phyloP scores from a whole-genome alignment of 495 filamentous ascomycete genomes.

The Aspergillus haitiensis region DNA sequence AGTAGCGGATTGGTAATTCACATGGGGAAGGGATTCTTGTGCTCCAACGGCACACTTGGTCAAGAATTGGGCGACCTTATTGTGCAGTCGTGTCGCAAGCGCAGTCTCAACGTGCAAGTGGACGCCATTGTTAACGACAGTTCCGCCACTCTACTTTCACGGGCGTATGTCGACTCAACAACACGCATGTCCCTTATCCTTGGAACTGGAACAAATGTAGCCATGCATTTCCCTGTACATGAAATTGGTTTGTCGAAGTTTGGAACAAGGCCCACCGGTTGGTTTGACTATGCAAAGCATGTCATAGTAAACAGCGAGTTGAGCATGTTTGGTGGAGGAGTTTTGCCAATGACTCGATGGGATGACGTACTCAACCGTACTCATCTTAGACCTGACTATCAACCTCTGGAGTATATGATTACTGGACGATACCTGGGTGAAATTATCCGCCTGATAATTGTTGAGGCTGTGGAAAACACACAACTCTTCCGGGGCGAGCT shows the following conservation, averaged over 20 bases:
- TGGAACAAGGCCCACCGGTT: slow-evolving; percentile 38
- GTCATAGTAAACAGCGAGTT: slow-evolving; percentile 88
- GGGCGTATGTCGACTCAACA: slow-evolving; percentile 65
- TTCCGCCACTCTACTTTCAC: slow-evolving; percentile 76
- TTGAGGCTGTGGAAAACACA: slow-evolving; percentile 61
- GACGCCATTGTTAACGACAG: slow-evolving; percentile 84
- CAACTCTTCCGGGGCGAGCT: slow-evolving; percentile 54
- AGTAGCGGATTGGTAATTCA: slow-evolving; percentile 56
- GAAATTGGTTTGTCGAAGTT: slow-evolving; percentile 67
- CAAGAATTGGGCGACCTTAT: slow-evolving; percentile 61
- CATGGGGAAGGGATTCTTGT: slow-evolving; percentile 70
- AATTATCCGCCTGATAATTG: slow-evolving; percentile 71
- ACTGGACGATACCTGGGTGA: slow-evolving; percentile 84
- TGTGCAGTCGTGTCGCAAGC: slow-evolving; percentile 54
- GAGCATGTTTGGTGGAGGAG: slow-evolving; percentile 75
- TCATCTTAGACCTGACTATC: slow-evolving; percentile 76
- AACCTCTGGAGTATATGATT: slow-evolving; percentile 90
- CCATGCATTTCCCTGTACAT: slow-evolving; percentile 64
- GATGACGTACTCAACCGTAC: slow-evolving; percentile 67
- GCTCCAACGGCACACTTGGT: slow-evolving; percentile 56
- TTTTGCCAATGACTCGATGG: slow-evolving; percentile 72
- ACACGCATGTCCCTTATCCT: slow-evolving; percentile 76
- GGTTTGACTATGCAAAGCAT: slow-evolving; percentile 53
- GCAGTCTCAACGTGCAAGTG: slow-evolving; percentile 51
- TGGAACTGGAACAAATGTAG: slow-evolving; percentile 85